These are phyloP conservation scores for Willaertia magna DNA, from an alignment of 208 protist species.

Conservation along the genomic window DNA sequence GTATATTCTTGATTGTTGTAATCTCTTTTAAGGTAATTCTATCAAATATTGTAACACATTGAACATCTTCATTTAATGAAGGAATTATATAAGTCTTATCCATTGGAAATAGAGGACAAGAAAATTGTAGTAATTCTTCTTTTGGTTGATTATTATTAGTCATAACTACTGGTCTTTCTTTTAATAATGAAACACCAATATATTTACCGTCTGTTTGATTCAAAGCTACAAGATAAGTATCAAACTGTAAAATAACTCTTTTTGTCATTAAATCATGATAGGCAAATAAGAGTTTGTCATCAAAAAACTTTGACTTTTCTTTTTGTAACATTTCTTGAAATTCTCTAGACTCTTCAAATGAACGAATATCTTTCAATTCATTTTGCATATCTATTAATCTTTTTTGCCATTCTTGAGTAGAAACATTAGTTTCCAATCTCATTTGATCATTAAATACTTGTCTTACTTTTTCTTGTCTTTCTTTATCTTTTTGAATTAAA, in stretches of 20 bases:
- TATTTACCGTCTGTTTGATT: not conserved
- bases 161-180: not conserved
- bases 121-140: not conserved
- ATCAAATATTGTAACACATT: not conserved
- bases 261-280: not conserved
- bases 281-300: not conserved
- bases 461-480: not conserved
- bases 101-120: not conserved
- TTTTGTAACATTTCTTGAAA: not conserved
- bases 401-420: not conserved
- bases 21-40: not conserved
- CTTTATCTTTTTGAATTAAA: not conserved
- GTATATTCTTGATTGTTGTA: not conserved
- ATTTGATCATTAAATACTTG: not conserved
- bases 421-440: not conserved
- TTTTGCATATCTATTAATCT: not conserved
- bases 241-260: not conserved
- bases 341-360: not conserved
- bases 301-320: not conserved
- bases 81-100: not conserved
- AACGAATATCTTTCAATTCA: not conserved
- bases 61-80: not conserved
- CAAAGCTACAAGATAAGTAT: not conserved
- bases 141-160: not conserved
- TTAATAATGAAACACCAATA: too few relatives aligned